phyloP scores from a whole-genome alignment of 345 rosid genomes.

The Mangifera indica region DNA sequence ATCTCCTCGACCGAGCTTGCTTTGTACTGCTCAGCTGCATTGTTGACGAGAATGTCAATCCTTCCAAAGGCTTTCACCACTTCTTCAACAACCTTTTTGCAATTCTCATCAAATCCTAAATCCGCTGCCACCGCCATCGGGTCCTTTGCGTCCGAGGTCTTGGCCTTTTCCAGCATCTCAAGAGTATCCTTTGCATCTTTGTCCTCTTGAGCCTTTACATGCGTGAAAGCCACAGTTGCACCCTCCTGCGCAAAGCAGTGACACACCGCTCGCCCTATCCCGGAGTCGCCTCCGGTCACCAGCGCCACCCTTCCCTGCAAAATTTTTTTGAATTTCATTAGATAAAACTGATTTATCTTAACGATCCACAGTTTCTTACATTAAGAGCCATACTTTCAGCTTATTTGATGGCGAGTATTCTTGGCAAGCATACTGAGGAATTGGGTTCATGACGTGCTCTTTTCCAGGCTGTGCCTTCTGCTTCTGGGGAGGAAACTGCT shows the following conservation, averaged over 20 bases:
- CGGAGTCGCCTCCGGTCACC: conserved; percentile 82
- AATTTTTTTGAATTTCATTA: not conserved
- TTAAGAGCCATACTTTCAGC: conserved; percentile 41
- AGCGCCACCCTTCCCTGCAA: conserved; percentile 74
- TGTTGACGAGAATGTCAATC: conserved; percentile 71
- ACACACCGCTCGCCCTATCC: conserved; percentile 72
- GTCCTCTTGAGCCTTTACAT: conserved; percentile 58
- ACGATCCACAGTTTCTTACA: not conserved
- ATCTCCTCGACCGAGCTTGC: conserved; percentile 51
- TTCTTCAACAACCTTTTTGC: conserved; percentile 60
- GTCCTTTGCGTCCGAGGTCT: conserved; percentile 54
- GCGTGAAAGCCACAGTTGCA: conserved; percentile 74
- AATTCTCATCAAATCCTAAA: conserved; percentile 65
- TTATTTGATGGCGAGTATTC: conserved; percentile 64
- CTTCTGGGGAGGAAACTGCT: conserved; percentile 54
- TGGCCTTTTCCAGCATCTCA: conserved; percentile 39
- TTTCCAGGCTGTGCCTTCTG: conserved; percentile 66
- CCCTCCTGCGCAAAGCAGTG: conserved; percentile 58
- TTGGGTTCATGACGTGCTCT: conserved; percentile 64
- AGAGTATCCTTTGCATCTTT: conserved; percentile 66
- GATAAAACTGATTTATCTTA: no score
- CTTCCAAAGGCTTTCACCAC: conserved; percentile 55
- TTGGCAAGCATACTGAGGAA: conserved; percentile 47
- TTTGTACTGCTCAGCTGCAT: conserved; percentile 69
- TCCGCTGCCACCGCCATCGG: conserved; percentile 60